Conservation (phyloP, 2,329 filamentous ascomycete species). For the Hypoxylon sp. region DNA sequence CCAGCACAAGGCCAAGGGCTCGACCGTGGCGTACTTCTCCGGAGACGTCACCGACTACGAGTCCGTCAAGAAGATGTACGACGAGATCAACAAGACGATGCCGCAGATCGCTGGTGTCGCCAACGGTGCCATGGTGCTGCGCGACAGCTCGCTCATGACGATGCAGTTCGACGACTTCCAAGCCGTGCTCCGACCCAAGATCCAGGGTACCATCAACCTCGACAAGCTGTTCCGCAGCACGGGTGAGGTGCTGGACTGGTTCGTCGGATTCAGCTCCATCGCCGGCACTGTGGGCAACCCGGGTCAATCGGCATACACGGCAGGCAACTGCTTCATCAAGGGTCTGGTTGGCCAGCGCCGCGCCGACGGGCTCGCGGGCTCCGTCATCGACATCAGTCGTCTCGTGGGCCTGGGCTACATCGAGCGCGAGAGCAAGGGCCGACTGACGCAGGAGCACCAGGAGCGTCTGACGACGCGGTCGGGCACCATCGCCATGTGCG, state of each 20-base stretch:
- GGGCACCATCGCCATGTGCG: background rate
- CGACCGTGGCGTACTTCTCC: slow-evolving; percentile 1
- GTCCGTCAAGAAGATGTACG: slow-evolving; percentile 12
- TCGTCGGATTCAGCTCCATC: background rate
- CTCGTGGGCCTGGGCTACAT: background rate
- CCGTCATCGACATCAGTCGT: background rate
- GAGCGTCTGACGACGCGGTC: background rate
- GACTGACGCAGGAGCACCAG: background rate
- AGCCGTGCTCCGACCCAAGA: slow-evolving; percentile 48
- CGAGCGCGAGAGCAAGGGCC: background rate
- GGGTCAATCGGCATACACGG: background rate
- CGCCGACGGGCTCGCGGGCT: background rate
- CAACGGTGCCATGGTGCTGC: slow-evolving; percentile 49
- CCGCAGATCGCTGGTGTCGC: slow-evolving; percentile 12
- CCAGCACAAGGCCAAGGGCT: background rate
- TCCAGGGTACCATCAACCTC: slow-evolving; percentile 47
- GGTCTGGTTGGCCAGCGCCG: background rate
- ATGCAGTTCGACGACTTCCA: slow-evolving; percentile 41
- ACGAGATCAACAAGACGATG: slow-evolving; percentile 10
- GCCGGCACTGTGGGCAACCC: background rate
- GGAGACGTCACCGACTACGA: slow-evolving; percentile 13
- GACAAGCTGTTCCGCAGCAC: slow-evolving; percentile 43
- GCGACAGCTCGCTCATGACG: slow-evolving; percentile 47
- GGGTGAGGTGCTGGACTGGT: background rate
- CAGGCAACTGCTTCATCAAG: background rate